These are phyloP conservation scores for Diaporthe vaccinii DNA, from an alignment of 2,329 filamentous ascomycete genomes.

Conservation along the genomic window DNA sequence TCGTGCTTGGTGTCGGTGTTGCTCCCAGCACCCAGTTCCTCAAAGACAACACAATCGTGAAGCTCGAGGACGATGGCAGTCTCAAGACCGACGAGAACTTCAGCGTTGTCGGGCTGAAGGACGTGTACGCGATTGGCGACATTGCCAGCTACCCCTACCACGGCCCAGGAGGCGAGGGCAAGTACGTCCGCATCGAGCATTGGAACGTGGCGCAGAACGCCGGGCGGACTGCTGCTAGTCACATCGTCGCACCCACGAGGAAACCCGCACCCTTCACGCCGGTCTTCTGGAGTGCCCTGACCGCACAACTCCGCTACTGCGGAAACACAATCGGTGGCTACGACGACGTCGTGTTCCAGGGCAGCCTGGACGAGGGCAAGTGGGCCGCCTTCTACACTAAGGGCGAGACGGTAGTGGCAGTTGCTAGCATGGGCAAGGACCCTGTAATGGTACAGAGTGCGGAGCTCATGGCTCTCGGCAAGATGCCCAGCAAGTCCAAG, in stretches of 20 bases:
- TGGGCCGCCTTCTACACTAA: conserved; percentile 93
- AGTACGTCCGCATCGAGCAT: conserved; percentile 88
- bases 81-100: conserved; percentile 85
- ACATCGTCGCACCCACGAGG: conserved; percentile 77
- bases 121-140: conserved; percentile 94
- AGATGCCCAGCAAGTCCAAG: conserved; percentile 87
- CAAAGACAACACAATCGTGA: conserved; percentile 76
- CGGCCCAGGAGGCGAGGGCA: conserved; percentile 85
- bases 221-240: conserved; percentile 82
- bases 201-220: conserved; percentile 98
- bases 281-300: conserved; percentile 96
- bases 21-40: conserved; percentile 88
- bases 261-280: conserved; percentile 84
- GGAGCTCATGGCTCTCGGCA: conserved; percentile 85
- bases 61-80: conserved; percentile 87
- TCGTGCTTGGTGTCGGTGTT: conserved; percentile 93
- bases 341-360: conserved; percentile 87
- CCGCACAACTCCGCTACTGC: conserved; percentile 91
- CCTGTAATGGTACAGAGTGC: conserved; percentile 86
- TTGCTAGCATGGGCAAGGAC: conserved; percentile 91
- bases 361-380: conserved; percentile 81
- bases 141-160: conserved; percentile 96
- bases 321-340: conserved; percentile 86
- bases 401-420: conserved; percentile 88
- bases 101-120: conserved; percentile 79